These are phyloP conservation scores for Geotrichum carabidarum DNA, from an alignment of 1,139 yeast species.

Conservation along the genomic window DNA sequence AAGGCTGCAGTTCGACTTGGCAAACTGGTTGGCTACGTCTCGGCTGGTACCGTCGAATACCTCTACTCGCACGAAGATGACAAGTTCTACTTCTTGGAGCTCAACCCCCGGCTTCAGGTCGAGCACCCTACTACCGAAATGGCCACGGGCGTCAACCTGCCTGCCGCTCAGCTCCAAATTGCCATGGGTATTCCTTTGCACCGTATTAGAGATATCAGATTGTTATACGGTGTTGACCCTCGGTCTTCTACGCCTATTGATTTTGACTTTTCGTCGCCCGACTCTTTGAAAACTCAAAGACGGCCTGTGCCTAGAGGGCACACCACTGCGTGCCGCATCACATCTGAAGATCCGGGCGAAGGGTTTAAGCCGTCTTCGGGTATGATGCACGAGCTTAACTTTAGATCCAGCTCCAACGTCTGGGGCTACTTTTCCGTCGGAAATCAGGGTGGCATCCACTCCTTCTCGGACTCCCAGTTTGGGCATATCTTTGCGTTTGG, in stretches of 20 bases:
- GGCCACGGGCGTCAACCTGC: conserved; percentile 97
- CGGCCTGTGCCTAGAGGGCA: conserved; percentile 95
- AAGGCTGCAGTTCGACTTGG: conserved; percentile 96
- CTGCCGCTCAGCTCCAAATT: conserved; percentile 96
- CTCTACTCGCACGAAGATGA: conserved; percentile 89
- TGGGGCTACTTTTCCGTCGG: conserved; percentile 99
- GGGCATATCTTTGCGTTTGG: conserved; percentile 99
- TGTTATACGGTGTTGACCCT: conserved; percentile 93
- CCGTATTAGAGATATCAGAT: conserved; percentile 85
- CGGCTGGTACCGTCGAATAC: conserved; percentile 98
- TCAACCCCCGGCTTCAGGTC: conserved; percentile 96
- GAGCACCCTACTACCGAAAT: conserved; percentile 99
- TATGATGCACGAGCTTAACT: conserved; percentile 88
- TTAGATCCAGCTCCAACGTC: conserved; percentile 92
- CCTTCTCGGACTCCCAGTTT: conserved; percentile 95
- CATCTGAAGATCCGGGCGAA: conserved; percentile 98
- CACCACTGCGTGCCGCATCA: conserved; percentile 97
- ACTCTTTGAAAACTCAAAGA: conserved; percentile 72
- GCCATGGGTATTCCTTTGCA: conserved; percentile 99
- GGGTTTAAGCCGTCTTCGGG: conserved; percentile 99
- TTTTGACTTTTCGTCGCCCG: conserved; percentile 75
- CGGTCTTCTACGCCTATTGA: conserved; percentile 86
- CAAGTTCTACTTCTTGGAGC: conserved; percentile 89
- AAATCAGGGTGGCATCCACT: conserved; percentile 93
- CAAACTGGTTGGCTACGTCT: conserved; percentile 90